Evolutionary conservation across 73 alveolate species (phyloP), one percentile per base, ranked within the genome.

Genomic region (Paramecium caudatum): DNA sequence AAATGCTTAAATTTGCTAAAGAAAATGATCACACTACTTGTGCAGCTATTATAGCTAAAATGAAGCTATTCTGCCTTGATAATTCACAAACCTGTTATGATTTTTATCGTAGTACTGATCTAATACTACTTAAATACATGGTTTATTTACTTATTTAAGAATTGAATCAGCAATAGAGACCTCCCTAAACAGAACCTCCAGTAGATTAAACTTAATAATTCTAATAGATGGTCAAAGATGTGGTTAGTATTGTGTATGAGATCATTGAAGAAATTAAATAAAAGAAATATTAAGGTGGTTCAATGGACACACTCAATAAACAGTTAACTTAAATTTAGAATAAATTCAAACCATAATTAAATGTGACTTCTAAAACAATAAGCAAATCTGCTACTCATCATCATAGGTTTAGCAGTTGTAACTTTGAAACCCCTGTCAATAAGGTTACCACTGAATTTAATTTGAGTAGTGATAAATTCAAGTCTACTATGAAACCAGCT

Each of bases 51-150:
- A 16, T 74, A 6, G 55, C 88, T 0, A 74, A 74, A 43, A 74
- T 74, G 3, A 74, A 74, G 19, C 47, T 30, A 34, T 74, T 74
- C 15, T 74, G 88, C 16, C 65, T 74, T 2, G 88, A 74, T 41
- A 74, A 74, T 12, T n/a, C 88, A 3, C 17, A 30, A 15, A 68
- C 5, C 13, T 68, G 84, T 43, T 74, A 39, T 45, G 88, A 74
- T 45, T 74, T 74, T 39, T 74, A 74, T 45, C 17, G 88, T 19
- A 39, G 69, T 13, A 74, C 88, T 3, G 88, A 74, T 43, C 88
- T 74, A 9, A 74, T 74, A 9, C 45, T 74, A 23, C 65, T 74
- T 10, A 74, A 74, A 74, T 74, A 41, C 21, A 74, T 74, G 88
- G 32, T 74, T 1, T 74, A 74, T 74, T 68, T 74, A 0, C 21